Conservation (phyloP, 345 rosid genomes). For the Populus euphratica region DNA sequence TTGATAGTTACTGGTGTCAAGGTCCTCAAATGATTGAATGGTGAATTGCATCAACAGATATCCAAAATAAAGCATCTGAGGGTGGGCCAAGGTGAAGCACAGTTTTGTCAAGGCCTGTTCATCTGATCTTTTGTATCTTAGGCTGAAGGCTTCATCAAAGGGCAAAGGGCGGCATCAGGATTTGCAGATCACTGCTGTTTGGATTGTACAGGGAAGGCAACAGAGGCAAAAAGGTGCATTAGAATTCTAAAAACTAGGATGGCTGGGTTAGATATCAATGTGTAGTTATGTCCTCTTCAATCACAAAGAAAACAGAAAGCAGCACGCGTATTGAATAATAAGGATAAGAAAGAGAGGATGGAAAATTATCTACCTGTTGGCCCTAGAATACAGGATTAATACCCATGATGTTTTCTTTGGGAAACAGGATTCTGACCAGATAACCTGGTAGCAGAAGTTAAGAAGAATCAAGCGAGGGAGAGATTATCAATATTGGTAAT, state of each 20-base stretch:
- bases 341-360: neutral
- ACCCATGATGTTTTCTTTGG: constrained; percentile 40
- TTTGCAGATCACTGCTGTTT: constrained; percentile 37
- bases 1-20: constrained; percentile 15
- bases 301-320: constrained; percentile 2
- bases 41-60: constrained; percentile 33
- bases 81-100: constrained; percentile 26
- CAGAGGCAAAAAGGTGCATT: constrained; percentile 28
- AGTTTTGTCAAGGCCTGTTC: constrained; percentile 24
- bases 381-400: constrained; percentile 27
- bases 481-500: neutral
- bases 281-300: constrained; percentile 11
- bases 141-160: constrained; percentile 37
- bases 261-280: constrained; percentile 24
- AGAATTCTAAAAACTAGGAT: constrained; percentile 32
- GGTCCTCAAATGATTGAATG: constrained; percentile 29
- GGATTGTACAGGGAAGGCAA: constrained; percentile 33
- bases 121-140: constrained; percentile 33
- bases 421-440: constrained; percentile 17
- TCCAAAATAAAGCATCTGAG: constrained; percentile 27
- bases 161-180: constrained; percentile 32
- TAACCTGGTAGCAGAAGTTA: constrained; percentile 21
- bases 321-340: constrained; percentile 9
- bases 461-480: constrained; percentile 10
- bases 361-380: constrained; percentile 15